These are phyloP conservation scores for Colletotrichum sp. DNA, from an alignment of 2,329 filamentous ascomycete species.

Conservation along the genomic window DNA sequence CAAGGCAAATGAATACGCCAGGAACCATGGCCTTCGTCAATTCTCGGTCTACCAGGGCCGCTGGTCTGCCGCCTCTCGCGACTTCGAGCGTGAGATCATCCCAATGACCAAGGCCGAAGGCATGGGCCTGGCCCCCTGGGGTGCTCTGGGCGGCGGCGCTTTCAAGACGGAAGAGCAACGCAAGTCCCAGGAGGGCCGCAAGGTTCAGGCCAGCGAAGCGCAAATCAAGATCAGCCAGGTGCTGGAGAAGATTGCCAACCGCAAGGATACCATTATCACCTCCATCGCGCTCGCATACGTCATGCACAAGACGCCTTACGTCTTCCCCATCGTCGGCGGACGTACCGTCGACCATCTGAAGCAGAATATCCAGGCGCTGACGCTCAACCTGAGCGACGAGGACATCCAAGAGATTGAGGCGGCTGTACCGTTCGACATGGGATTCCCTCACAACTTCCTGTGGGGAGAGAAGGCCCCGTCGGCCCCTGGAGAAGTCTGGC, in stretches of 20 bases:
- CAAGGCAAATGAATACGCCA: constrained; percentile 72
- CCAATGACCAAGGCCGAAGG: constrained; percentile 69
- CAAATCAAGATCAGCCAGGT: constrained; percentile 56
- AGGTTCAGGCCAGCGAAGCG: constrained; percentile 48
- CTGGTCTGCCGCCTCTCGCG: constrained; percentile 67
- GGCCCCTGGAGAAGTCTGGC: constrained; percentile 45
- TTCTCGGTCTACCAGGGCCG: constrained; percentile 74
- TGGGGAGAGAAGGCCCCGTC: constrained; percentile 43
- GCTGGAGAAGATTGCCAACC: constrained; percentile 54
- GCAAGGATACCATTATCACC: constrained; percentile 48
- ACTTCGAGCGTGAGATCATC: constrained; percentile 74
- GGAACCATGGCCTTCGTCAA: constrained; percentile 70
- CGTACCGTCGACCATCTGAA: constrained; percentile 73
- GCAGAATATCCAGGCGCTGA: constrained; percentile 72
- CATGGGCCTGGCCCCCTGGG: constrained; percentile 64
- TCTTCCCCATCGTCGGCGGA: constrained; percentile 76
- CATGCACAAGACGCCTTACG: constrained; percentile 72
- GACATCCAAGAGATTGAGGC: constrained; percentile 72
- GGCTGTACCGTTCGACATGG: constrained; percentile 66
- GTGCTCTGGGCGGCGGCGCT: constrained; percentile 49
- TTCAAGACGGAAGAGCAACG: constrained; percentile 38
- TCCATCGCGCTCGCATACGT: constrained; percentile 74
- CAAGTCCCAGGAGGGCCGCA: constrained; percentile 38
- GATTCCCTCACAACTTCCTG: constrained; percentile 71
- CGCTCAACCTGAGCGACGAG: constrained; percentile 60